A percentile compares a stretch with the other conserved stretches of the same genome.
phyloP scores from a whole-genome alignment of 2,329 filamentous ascomycete species.

The Catunica adiposa region DNA sequence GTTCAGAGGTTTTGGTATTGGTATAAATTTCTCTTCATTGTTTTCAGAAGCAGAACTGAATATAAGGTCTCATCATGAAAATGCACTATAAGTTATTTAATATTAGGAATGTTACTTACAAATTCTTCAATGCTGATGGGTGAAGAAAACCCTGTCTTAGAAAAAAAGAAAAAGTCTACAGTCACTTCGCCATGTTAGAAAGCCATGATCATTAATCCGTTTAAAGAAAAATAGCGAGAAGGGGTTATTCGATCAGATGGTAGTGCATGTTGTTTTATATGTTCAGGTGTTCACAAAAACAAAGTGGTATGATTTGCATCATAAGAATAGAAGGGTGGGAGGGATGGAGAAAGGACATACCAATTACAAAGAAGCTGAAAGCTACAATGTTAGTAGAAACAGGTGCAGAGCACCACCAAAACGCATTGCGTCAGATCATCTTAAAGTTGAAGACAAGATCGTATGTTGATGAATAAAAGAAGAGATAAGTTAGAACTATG shows the following conservation, averaged over 20 bases:
- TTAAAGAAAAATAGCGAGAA: background rate
- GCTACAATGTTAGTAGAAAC: background rate
- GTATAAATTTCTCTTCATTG: slow-evolving; percentile 47
- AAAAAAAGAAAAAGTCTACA: no score
- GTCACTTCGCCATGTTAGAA: no score
- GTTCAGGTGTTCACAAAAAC: slow-evolving; percentile 25
- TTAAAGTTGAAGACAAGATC: background rate
- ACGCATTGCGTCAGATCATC: background rate
- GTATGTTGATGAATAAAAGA: background rate
- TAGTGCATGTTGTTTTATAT: slow-evolving; percentile 48
- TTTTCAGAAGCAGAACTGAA: slow-evolving; percentile 63
- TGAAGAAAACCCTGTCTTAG: background rate
- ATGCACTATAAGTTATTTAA: background rate
- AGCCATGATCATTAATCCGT: no score
- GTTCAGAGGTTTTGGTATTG: slow-evolving; percentile 26
- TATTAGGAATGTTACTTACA: background rate
- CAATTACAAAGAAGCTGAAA: background rate
- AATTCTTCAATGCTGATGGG: background rate
- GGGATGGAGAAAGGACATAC: background rate
- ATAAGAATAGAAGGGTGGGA: slow-evolving; percentile 2
- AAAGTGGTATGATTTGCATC: slow-evolving; percentile 14
- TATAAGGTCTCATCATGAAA: slow-evolving; percentile 46
- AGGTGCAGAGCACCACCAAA: background rate
- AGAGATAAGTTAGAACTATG: background rate
- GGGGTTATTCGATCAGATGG: slow-evolving; percentile 42